phyloP scores from a whole-genome alignment of 441 rosid genomes.

The Pelargonium fulgidum region DNA sequence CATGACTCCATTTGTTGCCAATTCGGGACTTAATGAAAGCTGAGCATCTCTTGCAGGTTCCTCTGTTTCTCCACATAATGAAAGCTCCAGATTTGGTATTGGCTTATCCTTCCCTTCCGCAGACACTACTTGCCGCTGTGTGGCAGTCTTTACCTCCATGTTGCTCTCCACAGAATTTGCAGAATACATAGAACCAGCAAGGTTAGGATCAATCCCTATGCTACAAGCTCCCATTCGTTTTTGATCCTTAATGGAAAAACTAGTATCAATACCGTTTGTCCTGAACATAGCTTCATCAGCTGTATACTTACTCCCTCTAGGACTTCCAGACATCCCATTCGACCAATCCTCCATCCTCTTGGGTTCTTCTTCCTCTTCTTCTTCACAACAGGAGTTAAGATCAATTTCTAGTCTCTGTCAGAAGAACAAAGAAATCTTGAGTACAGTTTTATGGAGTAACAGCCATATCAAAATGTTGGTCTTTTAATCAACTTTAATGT shows the following conservation, averaged over 20 bases:
- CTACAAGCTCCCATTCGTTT: background rate
- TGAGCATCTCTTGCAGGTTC: slow-evolving; percentile 15
- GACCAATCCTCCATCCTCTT: slow-evolving; percentile 18
- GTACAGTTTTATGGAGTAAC: background rate
- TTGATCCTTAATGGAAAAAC: slow-evolving; percentile 1
- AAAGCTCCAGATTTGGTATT: slow-evolving; percentile 4
- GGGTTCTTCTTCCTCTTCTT: slow-evolving; percentile 9
- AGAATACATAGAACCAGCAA: no score
- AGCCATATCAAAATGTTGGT: background rate
- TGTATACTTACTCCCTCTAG: background rate
- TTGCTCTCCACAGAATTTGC: no score
- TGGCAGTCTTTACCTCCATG: background rate
- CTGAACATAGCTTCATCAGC: background rate
- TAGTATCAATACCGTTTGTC: slow-evolving; percentile 4
- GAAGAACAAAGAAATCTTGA: slow-evolving; percentile 6
- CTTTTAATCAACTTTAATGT: background rate
- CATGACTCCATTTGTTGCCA: no score
- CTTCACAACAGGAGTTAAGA: slow-evolving; percentile 16
- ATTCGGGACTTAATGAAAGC: slow-evolving; percentile 21
- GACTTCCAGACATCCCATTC: slow-evolving; percentile 1
- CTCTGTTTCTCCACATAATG: slow-evolving; percentile 4
- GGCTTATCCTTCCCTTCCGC: slow-evolving; percentile 2
- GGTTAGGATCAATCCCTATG: no score
- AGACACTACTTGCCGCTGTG: background rate
- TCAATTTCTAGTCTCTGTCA: slow-evolving; percentile 21